phyloP scores from a whole-genome alignment of 1,284 basidiomycete species.

The Hypsizygus ulmarius region DNA sequence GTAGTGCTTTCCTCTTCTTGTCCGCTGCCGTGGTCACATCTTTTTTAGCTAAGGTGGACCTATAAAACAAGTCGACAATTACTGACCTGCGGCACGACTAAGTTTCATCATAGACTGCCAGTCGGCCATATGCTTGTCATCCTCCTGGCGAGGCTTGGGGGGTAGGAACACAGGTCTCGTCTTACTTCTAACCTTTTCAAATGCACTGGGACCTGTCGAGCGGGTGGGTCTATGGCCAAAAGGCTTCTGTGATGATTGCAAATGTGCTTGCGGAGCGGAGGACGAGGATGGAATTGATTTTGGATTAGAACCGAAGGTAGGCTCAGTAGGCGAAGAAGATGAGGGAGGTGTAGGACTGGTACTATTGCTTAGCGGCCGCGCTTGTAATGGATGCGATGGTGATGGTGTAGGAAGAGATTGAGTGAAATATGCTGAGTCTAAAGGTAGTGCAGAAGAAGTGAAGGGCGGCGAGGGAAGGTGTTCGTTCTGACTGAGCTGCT shows the following conservation, averaged over 20 bases:
- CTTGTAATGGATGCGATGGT: constrained; percentile 7
- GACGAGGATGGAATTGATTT: constrained; percentile 26
- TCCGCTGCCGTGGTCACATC: constrained; percentile 47
- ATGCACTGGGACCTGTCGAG: constrained; percentile 59
- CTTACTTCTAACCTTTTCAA: constrained; percentile 75
- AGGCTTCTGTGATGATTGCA: constrained; percentile 26
- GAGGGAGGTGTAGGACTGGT: constrained; percentile 15
- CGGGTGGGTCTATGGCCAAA: constrained; percentile 44
- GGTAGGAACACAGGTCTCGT: constrained; percentile 82
- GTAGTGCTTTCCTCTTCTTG: constrained; percentile 59
- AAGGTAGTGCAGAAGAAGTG: constrained; percentile 11
- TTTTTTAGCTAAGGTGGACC: constrained; percentile 8
- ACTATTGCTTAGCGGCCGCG: constrained; percentile 12
- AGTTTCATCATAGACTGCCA: constrained; percentile 93
- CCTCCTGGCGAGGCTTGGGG: constrained; percentile 80
- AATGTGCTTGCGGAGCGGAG: constrained; percentile 22
- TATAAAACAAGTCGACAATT: neutral
- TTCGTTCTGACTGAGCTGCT: constrained; percentile 4
- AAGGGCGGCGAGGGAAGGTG: constrained; percentile 9
- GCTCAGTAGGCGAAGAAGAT: constrained; percentile 17
- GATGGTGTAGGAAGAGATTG: constrained; percentile 22
- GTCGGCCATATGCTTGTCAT: constrained; percentile 80
- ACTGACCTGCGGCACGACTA: constrained; percentile 68
- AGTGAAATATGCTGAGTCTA: constrained; percentile 20
- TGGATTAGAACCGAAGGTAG: constrained; percentile 9